Conservation (phyloP, 768 basidiomycete species). For the Suillus subaureus region DNA sequence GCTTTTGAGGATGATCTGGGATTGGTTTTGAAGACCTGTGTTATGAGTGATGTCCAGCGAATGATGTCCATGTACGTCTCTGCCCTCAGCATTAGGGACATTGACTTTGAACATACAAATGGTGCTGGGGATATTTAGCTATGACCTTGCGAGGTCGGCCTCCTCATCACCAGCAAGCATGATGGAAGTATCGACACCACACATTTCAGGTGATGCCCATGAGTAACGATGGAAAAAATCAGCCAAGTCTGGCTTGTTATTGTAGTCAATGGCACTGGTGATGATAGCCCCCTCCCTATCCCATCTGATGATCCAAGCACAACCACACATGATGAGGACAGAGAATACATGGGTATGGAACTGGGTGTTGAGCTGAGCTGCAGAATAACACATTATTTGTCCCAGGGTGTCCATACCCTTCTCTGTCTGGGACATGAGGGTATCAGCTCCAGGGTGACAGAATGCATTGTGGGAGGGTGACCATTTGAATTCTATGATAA, state of each 20-base stretch:
- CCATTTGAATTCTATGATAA: too few relatives aligned
- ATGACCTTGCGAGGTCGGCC: constrained; percentile 9
- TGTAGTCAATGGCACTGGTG: constrained; percentile 29
- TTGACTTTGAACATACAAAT: background rate
- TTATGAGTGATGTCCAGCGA: too few relatives aligned
- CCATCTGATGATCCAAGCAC: too few relatives aligned
- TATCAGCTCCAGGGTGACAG: too few relatives aligned
- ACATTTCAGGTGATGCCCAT: constrained; percentile 11
- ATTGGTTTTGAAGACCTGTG: too few relatives aligned
- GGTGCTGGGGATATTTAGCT: background rate
- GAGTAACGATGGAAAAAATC: constrained; percentile 31
- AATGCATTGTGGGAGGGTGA: too few relatives aligned
- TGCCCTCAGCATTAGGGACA: background rate
- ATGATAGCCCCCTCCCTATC: too few relatives aligned
- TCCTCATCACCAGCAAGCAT: background rate
- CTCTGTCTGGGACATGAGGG: background rate
- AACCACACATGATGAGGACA: too few relatives aligned
- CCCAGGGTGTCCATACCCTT: constrained; percentile 17
- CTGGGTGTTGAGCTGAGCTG: constrained; percentile 3
- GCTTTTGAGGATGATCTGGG: too few relatives aligned
- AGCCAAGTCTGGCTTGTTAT: constrained; percentile 8
- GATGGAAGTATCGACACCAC: constrained; percentile 31
- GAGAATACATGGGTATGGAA: too few relatives aligned
- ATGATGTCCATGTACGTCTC: too few relatives aligned
- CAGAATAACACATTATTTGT: constrained; percentile 19